These are phyloP conservation scores for Hippophae tibetana DNA, from an alignment of 306 rosid species.

Conservation along the genomic window DNA sequence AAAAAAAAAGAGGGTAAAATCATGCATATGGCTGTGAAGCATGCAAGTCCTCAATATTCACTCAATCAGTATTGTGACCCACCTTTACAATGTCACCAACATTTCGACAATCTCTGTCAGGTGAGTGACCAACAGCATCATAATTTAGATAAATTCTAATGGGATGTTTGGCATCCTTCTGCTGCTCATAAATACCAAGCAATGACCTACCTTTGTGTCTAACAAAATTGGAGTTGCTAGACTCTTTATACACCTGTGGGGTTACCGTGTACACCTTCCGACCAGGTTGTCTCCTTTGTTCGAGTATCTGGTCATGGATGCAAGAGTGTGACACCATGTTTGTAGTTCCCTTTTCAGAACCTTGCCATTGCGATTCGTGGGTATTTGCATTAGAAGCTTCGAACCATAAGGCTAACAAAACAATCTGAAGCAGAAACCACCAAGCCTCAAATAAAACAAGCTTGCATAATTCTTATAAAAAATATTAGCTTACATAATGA, in stretches of 20 bases:
- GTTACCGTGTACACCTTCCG: conserved; percentile 79
- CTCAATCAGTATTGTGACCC: conserved; percentile 19
- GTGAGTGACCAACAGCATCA: conserved; percentile 95
- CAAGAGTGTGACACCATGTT: conserved; percentile 80
- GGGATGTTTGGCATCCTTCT: conserved; percentile 59
- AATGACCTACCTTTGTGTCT: conserved; percentile 66
- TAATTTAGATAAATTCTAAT: conserved; percentile 91
- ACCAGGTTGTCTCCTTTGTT: conserved; percentile 83
- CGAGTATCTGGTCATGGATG: conserved; percentile 90
- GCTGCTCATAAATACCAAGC: conserved; percentile 46
- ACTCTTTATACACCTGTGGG: conserved; percentile 63
- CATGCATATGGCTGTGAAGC: conserved; percentile 6
- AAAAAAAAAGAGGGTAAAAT: conserved; percentile 11
- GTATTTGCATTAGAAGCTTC: conserved; percentile 40
- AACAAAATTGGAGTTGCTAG: conserved; percentile 36
- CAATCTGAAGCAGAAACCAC: conserved; percentile 41
- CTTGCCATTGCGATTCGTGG: conserved; percentile 33
- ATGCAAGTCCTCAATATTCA: conserved; percentile 2
- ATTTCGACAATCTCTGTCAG: conserved; percentile 79
- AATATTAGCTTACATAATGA: background rate
- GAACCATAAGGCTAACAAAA: conserved; percentile 45
- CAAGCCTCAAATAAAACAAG: conserved; percentile 3
- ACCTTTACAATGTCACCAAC: conserved; percentile 83
- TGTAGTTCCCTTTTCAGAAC: conserved; percentile 31
- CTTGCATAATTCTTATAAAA: no score